phyloP scores from a whole-genome alignment of 208 protist genomes.

The Strigomonas galati region DNA sequence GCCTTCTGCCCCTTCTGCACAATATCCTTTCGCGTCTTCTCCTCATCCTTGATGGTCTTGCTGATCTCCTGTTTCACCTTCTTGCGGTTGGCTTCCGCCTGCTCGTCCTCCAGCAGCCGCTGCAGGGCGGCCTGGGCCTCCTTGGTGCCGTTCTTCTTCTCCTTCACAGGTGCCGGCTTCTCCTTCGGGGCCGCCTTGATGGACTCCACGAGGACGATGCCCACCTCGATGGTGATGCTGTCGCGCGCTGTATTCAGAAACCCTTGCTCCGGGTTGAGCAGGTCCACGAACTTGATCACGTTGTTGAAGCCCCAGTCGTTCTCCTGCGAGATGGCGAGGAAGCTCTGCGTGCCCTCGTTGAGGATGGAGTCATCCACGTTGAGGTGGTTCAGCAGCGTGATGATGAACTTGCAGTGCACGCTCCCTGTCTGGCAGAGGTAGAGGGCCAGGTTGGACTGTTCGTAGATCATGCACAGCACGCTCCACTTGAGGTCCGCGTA shows the following conservation, averaged over 20 bases:
- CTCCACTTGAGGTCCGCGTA: conserved; percentile 86
- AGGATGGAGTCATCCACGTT: conserved; percentile 87
- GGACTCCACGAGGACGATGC: conserved; percentile 84
- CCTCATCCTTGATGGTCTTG: conserved; percentile 78
- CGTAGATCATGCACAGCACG: conserved; percentile 89
- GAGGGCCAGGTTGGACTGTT: conserved; percentile 74
- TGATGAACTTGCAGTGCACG: conserved; percentile 91
- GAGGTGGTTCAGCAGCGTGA: conserved; percentile 83
- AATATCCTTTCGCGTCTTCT: conserved; percentile 84
- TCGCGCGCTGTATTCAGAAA: conserved; percentile 70
- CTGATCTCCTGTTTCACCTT: conserved; percentile 77
- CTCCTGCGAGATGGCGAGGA: conserved; percentile 79
- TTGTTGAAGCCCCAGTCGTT: conserved; percentile 93
- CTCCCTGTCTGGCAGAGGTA: conserved; percentile 90
- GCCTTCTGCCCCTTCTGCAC: conserved; percentile 51
- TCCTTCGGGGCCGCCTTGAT: conserved; percentile 44
- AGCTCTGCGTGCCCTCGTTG: conserved; percentile 89
- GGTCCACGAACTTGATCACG: conserved; percentile 80
- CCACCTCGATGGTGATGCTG: conserved; percentile 88
- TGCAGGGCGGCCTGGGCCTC: conserved; percentile 46
- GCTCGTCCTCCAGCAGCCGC: conserved; percentile 78
- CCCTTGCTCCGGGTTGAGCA: conserved; percentile 73
- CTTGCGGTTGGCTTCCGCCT: conserved; percentile 64
- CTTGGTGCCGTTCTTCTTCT: conserved; percentile 58
- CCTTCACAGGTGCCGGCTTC: conserved; percentile 36